Base-by-base conservation (phyloP, 768 basidiomycete genomes). In the Collybiopsis confluens region DNA sequence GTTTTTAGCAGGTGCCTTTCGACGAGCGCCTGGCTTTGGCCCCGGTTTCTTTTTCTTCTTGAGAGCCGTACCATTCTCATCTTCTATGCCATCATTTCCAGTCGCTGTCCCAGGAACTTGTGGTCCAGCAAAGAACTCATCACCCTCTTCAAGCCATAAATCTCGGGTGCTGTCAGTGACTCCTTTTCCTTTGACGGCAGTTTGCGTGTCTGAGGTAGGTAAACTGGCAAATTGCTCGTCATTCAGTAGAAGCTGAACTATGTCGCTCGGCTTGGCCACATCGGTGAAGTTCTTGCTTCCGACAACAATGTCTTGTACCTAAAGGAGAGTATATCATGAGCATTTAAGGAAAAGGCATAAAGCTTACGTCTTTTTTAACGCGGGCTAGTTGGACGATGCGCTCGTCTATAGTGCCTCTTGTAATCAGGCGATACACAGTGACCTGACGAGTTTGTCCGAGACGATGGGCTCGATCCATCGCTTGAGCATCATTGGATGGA, bases 251-350 rank as follows among this genome's bases (percentile, higher is more conserved):
- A 99, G 70, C 57, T 94, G 93, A 15, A 96, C 96, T 52, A 99
- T 97, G 68, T 99, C 97, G 71, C 92, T 95, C 24, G 93, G 92
- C 67, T 93, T 95, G 18, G 92, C 83, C 50, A 90, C 89, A 58
- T 97, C 94, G 1, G 90, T 92, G 65, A 97, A 86, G 57, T 84
- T 92, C 70, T 97, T 98, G 72, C 91, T 95, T 49, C 97, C 97
- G 7, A 99, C 97, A 49, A 99, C 97, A 56, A 98, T 96, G 62
- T 99, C 97, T 83, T 98, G 97, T 4, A 98, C 95, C 92, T 95
- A 54, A 55, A 24, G 56, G 47, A 35, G 38, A 54, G 57, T 49
- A 49, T 54, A 30, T 53, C 13, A 30, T 20, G 18, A 53, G 49
- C 45, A 40, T 36, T 27, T 13, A 40, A 33, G 21, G 7, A 7